Evolutionary conservation across 1,139 yeast species (phyloP).

Genomic region (Kurtzmaniella quercitrusa): DNA sequence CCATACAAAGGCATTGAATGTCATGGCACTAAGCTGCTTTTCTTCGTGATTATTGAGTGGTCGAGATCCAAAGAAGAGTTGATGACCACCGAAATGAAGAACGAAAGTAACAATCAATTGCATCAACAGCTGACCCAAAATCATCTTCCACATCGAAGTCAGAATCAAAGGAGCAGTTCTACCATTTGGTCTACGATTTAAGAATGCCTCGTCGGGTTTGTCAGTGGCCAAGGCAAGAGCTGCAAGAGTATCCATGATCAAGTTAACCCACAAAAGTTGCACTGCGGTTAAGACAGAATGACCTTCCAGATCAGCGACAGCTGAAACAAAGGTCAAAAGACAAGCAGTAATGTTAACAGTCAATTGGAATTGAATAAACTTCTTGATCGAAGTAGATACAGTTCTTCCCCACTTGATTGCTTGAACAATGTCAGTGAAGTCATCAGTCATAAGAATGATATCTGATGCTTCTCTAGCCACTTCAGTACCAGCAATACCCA

Average conservation of each 20-base stretch:
- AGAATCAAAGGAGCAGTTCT: slow-evolving; percentile 77
- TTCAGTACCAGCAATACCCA: slow-evolving; percentile 93
- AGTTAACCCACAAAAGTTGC: slow-evolving; percentile 93
- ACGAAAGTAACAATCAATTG: slow-evolving; percentile 78
- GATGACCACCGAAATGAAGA: slow-evolving; percentile 72
- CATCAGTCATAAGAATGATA: slow-evolving; percentile 91
- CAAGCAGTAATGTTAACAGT: slow-evolving; percentile 97
- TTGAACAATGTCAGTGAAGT: slow-evolving; percentile 89
- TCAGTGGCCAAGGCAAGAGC: slow-evolving; percentile 98
- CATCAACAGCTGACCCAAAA: slow-evolving; percentile 74
- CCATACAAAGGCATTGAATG: slow-evolving; percentile 97
- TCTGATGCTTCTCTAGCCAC: slow-evolving; percentile 96
- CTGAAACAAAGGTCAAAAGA: slow-evolving; percentile 85
- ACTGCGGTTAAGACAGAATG: slow-evolving; percentile 92
- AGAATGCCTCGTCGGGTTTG: slow-evolving; percentile 79
- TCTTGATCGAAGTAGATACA: slow-evolving; percentile 89
- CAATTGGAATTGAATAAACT: slow-evolving; percentile 91
- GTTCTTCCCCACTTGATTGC: slow-evolving; percentile 99
- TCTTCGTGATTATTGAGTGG: slow-evolving; percentile 40
- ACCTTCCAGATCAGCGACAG: slow-evolving; percentile 77
- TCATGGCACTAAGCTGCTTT: slow-evolving; percentile 71
- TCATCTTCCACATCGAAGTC: slow-evolving; percentile 98
- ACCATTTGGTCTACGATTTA: slow-evolving; percentile 82
- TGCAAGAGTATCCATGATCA: slow-evolving; percentile 97
- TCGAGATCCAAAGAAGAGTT: slow-evolving; percentile 49